Conservation (phyloP, 1,284 basidiomycete species). For the Leccinum angustisporum region DNA sequence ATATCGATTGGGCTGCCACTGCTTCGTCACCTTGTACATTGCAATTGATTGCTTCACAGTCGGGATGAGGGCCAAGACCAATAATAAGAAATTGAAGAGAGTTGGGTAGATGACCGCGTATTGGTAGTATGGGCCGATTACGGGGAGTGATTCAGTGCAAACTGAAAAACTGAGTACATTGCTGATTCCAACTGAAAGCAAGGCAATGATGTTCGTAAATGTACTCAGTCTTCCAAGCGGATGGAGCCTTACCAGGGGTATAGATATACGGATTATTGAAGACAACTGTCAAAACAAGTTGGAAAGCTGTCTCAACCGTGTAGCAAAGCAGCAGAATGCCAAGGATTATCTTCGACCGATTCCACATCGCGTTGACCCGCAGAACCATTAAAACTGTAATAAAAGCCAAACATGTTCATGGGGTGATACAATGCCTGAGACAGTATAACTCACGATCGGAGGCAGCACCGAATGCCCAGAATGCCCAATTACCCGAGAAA, state of each 20-base stretch:
- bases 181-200: neutral
- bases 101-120: neutral
- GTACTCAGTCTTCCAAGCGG: neutral
- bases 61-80: neutral
- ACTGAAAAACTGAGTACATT: neutral
- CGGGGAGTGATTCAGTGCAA: neutral
- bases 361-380: neutral
- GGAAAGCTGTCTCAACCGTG: neutral
- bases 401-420: neutral
- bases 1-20: neutral
- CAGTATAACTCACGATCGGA: neutral
- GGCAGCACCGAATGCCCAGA: neutral
- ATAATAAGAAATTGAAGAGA: neutral
- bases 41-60: neutral
- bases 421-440: neutral
- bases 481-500: neutral
- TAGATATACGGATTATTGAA: neutral
- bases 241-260: neutral
- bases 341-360: neutral
- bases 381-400: neutral
- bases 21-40: neutral
- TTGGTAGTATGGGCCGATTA: neutral
- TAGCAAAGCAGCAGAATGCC: neutral
- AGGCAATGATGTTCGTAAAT: neutral
- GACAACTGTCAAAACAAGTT: neutral